A percentile compares a stretch with the other conserved stretches of the same genome.
These are phyloP conservation scores for Raffaelea arxii DNA, from an alignment of 2,329 filamentous ascomycete genomes.

Conservation along the genomic window DNA sequence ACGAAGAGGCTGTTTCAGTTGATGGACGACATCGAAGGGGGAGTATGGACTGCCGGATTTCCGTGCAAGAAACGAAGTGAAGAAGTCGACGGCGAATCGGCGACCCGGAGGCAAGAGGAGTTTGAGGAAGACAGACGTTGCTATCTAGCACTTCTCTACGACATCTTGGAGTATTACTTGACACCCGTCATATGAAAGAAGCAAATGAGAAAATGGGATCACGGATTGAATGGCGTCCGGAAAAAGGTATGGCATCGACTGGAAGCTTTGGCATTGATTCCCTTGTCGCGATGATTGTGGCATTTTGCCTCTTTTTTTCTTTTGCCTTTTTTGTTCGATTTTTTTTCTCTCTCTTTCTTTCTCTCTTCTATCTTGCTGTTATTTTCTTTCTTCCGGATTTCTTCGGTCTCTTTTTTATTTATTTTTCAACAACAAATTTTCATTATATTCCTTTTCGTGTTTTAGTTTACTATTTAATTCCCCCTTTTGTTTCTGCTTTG, in stretches of 20 bases:
- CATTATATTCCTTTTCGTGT: neutral
- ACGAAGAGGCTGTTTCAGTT: constrained; percentile 35
- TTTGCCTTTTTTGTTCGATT: neutral
- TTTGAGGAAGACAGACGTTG: constrained; percentile 14
- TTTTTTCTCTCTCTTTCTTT: neutral
- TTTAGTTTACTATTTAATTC: neutral
- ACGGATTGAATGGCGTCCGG: no score
- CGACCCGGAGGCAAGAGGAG: constrained; percentile 8
- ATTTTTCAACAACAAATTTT: neutral
- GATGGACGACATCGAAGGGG: constrained; percentile 39
- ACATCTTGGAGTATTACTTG: constrained; percentile 44
- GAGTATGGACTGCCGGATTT: constrained; percentile 24
- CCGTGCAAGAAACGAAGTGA: constrained; percentile 2
- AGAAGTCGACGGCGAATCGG: constrained; percentile 17
- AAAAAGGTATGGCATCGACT: no score
- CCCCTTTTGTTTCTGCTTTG: no score
- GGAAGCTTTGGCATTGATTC: neutral
- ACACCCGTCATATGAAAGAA: constrained; percentile 33
- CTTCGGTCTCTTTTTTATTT: no score
- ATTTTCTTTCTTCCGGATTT: no score
- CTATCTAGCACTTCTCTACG: constrained; percentile 42
- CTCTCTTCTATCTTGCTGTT: neutral
- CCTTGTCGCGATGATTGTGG: neutral
- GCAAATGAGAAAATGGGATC: neutral
- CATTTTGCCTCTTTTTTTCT: no score